Evolutionary conservation across 257 asterid genomes (phyloP).

Genomic region (Solanum sitiens): DNA sequence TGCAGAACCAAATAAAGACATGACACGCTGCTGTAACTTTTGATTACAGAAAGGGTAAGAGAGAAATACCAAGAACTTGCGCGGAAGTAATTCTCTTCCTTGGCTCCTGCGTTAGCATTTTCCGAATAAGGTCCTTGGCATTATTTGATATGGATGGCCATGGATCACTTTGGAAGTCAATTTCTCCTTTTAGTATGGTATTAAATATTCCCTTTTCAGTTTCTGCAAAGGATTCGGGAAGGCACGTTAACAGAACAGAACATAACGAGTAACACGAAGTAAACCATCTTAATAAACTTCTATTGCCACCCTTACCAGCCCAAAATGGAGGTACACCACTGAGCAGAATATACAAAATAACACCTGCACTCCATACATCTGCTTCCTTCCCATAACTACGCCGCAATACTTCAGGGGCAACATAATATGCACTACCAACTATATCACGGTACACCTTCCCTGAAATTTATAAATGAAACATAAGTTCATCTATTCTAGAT

Average conservation of each 20-base stretch:
- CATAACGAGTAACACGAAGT: neutral
- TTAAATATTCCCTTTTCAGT: constrained; percentile 94
- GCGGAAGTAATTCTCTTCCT: constrained; percentile 65
- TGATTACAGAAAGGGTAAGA: neutral
- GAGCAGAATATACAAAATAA: constrained; percentile 13
- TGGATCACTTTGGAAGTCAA: constrained; percentile 76
- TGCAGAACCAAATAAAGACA: too few species aligned
- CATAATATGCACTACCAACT: constrained; percentile 18
- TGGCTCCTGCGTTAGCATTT: constrained; percentile 84
- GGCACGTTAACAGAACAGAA: neutral
- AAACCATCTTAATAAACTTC: neutral
- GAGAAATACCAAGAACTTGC: constrained; percentile 68
- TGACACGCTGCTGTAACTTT: neutral
- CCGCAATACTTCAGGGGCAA: constrained; percentile 13
- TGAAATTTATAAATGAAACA: neutral
- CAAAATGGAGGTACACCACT: constrained; percentile 18
- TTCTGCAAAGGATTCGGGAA: constrained; percentile 33
- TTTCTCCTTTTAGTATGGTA: constrained; percentile 73
- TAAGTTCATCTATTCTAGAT: neutral
- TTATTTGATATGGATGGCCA: constrained; percentile 79
- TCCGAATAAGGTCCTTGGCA: constrained; percentile 79
- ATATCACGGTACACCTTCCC: constrained; percentile 17
- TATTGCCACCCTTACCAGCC: constrained; percentile 2
- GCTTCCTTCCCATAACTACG: constrained; percentile 16
- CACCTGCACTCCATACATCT: constrained; percentile 15